Conservation (phyloP, 371 early-diverging fungal species). For the Mucor sp. region DNA sequence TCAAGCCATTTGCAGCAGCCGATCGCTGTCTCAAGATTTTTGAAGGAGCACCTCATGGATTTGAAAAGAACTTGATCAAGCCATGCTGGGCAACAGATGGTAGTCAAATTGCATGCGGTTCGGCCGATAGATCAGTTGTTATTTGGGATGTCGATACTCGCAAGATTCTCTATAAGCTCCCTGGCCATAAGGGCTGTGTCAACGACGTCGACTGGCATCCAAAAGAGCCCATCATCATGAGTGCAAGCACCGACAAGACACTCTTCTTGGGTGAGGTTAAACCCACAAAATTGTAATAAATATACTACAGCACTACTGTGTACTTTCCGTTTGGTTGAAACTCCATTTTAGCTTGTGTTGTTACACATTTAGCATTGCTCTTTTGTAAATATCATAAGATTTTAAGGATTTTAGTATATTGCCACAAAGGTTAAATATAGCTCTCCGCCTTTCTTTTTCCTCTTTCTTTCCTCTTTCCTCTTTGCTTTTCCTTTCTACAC, state of each 20-base stretch:
- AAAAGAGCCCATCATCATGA: constrained; percentile 84
- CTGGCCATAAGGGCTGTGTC: constrained; percentile 96
- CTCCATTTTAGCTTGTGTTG: neutral
- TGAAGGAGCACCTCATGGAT: constrained; percentile 94
- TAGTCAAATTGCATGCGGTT: constrained; percentile 86
- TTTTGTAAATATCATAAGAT: constrained; percentile 1
- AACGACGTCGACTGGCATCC: constrained; percentile 98
- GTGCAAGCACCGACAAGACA: constrained; percentile 85
- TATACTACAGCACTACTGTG: neutral
- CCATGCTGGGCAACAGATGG: constrained; percentile 94
- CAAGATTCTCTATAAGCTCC: constrained; percentile 89
- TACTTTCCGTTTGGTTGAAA: neutral
- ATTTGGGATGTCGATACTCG: constrained; percentile 93
- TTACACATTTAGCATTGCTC: neutral
- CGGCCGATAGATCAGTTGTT: constrained; percentile 91
- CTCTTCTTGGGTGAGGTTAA: constrained; percentile 87
- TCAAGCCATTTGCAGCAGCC: constrained; percentile 82
- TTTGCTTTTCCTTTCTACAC: constrained; percentile 11
- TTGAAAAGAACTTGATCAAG: constrained; percentile 89
- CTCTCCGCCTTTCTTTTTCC: neutral
- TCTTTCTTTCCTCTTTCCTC: constrained; percentile 1
- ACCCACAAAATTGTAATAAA: constrained; percentile 33
- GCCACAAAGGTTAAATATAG: neutral
- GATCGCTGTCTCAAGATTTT: constrained; percentile 69
- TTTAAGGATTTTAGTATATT: neutral